These are phyloP conservation scores for Hypoxylon sp. DNA, from an alignment of 2,329 filamentous ascomycete genomes.

Conservation along the genomic window DNA sequence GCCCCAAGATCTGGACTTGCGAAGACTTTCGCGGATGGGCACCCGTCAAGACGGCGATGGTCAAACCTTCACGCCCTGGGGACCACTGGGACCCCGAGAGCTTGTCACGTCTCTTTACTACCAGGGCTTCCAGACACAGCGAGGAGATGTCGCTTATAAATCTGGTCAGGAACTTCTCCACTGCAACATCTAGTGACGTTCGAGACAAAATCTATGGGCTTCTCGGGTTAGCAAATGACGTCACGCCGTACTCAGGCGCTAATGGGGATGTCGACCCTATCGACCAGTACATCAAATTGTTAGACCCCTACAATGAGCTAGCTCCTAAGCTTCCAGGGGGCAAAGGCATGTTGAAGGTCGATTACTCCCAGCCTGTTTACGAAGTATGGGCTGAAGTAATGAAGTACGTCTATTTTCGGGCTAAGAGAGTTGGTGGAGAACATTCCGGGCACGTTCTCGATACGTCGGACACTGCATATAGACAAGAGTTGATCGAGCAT, in stretches of 20 bases:
- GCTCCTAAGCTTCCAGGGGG: not conserved
- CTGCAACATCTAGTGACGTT: conserved; percentile 1
- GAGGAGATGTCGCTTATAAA: conserved; percentile 10
- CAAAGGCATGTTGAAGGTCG: conserved; percentile 9
- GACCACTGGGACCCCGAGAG: not conserved
- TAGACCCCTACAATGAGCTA: not conserved
- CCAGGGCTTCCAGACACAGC: not conserved
- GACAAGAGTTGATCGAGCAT: not conserved
- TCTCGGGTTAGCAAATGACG: conserved; percentile 18
- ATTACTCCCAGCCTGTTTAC: conserved; percentile 19
- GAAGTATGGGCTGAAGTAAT: conserved; percentile 19
- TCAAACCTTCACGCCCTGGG: not conserved
- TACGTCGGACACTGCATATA: not conserved
- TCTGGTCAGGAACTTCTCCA: conserved; percentile 10
- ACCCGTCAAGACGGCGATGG: not conserved
- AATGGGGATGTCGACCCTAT: not conserved
- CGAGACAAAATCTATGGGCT: conserved; percentile 22
- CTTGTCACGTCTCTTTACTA: not conserved
- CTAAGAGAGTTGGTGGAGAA: not conserved
- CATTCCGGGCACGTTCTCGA: not conserved
- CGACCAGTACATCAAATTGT: not conserved
- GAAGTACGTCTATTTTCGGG: conserved; percentile 4
- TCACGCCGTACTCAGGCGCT: conserved; percentile 8
- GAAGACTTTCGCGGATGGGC: conserved; percentile 6
- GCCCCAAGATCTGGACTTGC: conserved; percentile 17